Conservation (phyloP, 495 filamentous ascomycete genomes). For the Lepraria neglecta region DNA sequence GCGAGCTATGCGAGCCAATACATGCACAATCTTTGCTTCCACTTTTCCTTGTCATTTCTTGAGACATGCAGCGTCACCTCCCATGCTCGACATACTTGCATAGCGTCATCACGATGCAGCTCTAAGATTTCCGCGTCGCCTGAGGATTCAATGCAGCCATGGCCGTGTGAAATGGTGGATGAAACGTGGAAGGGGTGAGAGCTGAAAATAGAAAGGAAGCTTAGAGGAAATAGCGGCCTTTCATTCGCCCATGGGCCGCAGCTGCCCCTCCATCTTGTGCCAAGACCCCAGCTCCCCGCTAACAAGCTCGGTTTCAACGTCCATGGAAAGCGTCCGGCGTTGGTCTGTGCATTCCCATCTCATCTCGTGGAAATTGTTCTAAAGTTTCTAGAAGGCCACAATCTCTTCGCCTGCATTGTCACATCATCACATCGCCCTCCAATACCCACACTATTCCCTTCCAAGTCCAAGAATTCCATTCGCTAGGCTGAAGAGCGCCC, state of each 20-base stretch:
- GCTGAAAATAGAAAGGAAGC: not conserved
- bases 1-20: too few species aligned
- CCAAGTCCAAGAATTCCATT: not conserved
- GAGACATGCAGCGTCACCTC: too few species aligned
- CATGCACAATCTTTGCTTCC: too few species aligned
- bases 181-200: not conserved
- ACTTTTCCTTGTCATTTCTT: too few species aligned
- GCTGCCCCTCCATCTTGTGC: not conserved
- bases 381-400: conserved; percentile 5
- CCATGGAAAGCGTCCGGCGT: not conserved
- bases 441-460: not conserved
- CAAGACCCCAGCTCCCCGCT: not conserved
- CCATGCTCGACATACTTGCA: too few species aligned
- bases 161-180: not conserved
- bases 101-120: not conserved
- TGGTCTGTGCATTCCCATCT: conserved; percentile 5
- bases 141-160: not conserved
- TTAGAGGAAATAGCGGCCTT: not conserved
- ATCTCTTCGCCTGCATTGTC: not conserved
- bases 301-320: not conserved
- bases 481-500: not conserved
- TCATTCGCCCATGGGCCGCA: conserved; percentile 1
- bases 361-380: not conserved
- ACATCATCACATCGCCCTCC: not conserved
- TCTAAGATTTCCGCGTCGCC: not conserved